Base-by-base conservation (phyloP, 495 filamentous ascomycete species). In the Daldinia concentrica region DNA sequence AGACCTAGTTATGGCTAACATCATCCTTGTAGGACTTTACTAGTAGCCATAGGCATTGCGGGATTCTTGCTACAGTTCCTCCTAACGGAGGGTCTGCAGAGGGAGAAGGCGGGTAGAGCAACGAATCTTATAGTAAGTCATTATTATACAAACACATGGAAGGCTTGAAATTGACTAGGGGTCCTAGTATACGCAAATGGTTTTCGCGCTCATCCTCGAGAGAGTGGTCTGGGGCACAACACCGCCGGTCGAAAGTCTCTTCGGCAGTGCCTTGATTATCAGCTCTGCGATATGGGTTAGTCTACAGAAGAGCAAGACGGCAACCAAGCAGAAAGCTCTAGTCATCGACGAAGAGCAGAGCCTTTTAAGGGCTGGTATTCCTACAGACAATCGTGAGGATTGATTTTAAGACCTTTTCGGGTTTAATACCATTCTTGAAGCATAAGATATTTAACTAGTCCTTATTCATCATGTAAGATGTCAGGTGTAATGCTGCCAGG, bases 1-100 rank as follows among this genome's bases (percentile, higher is more conserved):
- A 7, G 19, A 45, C 36, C 30, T 32, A 34, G 34, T 12, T 14
- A 36, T 14, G 34, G 3, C 50, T 68, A n/a, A 62, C 24, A 39
- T 26, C 24, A 39, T 26, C 0, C 4, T 34, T 8, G 11, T 52
- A 77, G 75, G 76, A 30, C 68, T 0, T 79, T 92, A 36, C 78
- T 95, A 3, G 22, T 88, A 0, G 87, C 88, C 9, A 77, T 96
- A 37, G 93, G 91, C 0, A 78, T 90, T 4, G 90, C 87, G 32
- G 93, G 93, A 0, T 95, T 96, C 72, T 72, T 90, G 26, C 83
- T 94, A 77, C 93, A 95, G 81, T 93, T 93, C 66, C 79, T 94
- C 17, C 78, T 96, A 3, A 94, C 93, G 0, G 88, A 90, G 8
- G 92, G 92, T 0, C 76, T 96, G 62, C 85, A 90, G 61, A 84